Percentiles rank a stretch among this genome's conserved stretches.
Conservation (phyloP, 257 asterid species). For the Solanum sejunctum region DNA sequence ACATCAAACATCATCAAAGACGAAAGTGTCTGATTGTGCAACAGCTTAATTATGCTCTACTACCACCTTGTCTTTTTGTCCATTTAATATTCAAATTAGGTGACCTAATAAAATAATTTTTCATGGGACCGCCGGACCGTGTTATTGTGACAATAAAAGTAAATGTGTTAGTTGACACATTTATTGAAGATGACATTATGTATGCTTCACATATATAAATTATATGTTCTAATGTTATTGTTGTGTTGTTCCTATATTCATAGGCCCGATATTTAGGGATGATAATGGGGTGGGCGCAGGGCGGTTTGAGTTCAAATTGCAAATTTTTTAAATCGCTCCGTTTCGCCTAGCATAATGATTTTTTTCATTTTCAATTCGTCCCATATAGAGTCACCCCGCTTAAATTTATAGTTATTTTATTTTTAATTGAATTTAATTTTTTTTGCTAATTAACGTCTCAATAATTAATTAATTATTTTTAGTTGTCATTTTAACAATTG, state of each 20-base stretch:
- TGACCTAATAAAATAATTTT: background rate
- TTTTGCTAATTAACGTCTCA: no score
- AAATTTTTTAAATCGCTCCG: no score
- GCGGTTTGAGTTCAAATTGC: accelerated
- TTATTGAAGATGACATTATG: background rate
- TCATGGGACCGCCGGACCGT: background rate
- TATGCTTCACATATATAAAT: background rate
- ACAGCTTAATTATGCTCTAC: background rate
- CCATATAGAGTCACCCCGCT: no score
- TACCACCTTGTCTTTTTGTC: background rate
- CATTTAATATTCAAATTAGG: background rate
- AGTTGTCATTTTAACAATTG: no score
- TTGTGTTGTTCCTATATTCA: background rate
- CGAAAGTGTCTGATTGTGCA: background rate
- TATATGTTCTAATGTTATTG: background rate
- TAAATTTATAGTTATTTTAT: no score
- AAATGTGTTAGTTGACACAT: background rate
- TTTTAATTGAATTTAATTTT: no score
- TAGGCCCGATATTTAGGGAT: no score
- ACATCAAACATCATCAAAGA: background rate
- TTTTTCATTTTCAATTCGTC: no score
- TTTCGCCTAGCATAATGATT: no score
- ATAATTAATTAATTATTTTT: no score
- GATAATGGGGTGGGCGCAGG: no score
- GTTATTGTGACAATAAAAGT: background rate